Evolutionary conservation across 768 basidiomycete genomes (phyloP).

Genomic region (Boletus bicolor): DNA sequence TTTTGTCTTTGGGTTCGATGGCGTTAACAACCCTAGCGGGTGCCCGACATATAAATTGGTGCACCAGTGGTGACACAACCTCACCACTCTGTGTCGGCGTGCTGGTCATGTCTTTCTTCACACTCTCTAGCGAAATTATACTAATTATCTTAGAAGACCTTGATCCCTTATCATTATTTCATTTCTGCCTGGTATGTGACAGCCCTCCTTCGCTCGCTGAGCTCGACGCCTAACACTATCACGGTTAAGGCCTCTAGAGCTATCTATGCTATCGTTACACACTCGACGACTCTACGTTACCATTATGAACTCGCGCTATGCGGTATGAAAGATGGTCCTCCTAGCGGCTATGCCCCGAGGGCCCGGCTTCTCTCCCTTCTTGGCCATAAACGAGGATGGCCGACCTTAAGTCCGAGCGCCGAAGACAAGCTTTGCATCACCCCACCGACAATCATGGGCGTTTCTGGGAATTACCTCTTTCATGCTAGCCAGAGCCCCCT

Average conservation of each 20-base stretch:
- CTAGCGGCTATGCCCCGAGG: slow-evolving; percentile 16
- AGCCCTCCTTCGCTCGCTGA: neutral
- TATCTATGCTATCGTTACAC: slow-evolving; percentile 20
- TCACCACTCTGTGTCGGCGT: slow-evolving; percentile 28
- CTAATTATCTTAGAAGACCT: slow-evolving; percentile 33
- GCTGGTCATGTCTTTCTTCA: slow-evolving; percentile 36
- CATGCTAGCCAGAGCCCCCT: slow-evolving; percentile 33
- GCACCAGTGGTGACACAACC: slow-evolving; percentile 2
- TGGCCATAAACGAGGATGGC: slow-evolving; percentile 32
- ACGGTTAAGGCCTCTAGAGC: slow-evolving; percentile 23
- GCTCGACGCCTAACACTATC: neutral
- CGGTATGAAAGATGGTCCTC: slow-evolving; percentile 28
- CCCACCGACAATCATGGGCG: slow-evolving; percentile 33
- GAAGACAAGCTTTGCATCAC: slow-evolving; percentile 32
- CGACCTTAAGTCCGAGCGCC: slow-evolving; percentile 29
- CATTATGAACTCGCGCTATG: slow-evolving; percentile 32
- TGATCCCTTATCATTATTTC: slow-evolving; percentile 32
- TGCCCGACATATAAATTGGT: slow-evolving; percentile 32
- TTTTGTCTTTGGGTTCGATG: slow-evolving; percentile 33
- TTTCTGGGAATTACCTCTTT: slow-evolving; percentile 32
- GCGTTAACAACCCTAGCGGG: slow-evolving; percentile 21
- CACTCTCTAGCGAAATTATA: slow-evolving; percentile 30
- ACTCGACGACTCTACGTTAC: slow-evolving; percentile 31
- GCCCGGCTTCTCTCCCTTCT: slow-evolving; percentile 30
- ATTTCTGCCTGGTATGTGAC: slow-evolving; percentile 29